Conservation (phyloP, 306 rosid genomes). For the Styphnolobium japonicum region DNA sequence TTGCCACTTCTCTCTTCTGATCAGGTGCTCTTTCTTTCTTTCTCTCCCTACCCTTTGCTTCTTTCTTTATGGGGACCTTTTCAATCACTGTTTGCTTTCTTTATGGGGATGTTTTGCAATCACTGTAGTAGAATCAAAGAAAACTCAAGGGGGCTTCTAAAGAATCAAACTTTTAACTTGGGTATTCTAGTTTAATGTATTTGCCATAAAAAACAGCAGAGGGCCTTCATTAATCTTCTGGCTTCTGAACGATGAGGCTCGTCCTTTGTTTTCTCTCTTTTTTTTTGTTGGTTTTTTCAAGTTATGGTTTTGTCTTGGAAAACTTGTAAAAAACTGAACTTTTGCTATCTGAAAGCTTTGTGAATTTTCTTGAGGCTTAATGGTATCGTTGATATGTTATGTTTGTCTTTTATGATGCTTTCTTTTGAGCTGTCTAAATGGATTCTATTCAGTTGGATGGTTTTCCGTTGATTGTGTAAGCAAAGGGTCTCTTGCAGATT, state of each 20-base stretch:
- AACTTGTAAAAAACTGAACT: not conserved
- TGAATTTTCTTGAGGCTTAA: conserved; percentile 14
- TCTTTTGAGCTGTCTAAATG: conserved; percentile 27
- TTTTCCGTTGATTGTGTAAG: conserved; percentile 26
- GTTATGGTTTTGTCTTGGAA: not conserved
- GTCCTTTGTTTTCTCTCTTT: too few relatives aligned
- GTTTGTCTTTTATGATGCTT: conserved; percentile 1
- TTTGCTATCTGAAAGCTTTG: conserved; percentile 12
- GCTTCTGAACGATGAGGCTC: conserved; percentile 2
- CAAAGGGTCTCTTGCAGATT: conserved; percentile 33
- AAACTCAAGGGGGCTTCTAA: conserved; percentile 26
- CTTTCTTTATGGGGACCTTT: not conserved
- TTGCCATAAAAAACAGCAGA: not conserved
- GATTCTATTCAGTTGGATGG: conserved; percentile 35
- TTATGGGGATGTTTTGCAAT: not conserved
- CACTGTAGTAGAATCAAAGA: conserved; percentile 27
- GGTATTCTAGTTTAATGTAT: conserved; percentile 25
- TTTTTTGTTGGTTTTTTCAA: too few relatives aligned
- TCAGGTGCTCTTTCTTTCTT: conserved; percentile 40
- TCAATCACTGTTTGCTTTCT: conserved; percentile 9
- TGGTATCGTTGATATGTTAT: not conserved
- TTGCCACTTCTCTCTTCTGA: conserved; percentile 43
- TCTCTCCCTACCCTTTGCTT: conserved; percentile 11
- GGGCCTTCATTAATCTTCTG: conserved; percentile 7
- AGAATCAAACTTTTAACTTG: conserved; percentile 39